phyloP scores from a whole-genome alignment of 371 early-diverging fungal species.

The Mucor circinelloides region DNA sequence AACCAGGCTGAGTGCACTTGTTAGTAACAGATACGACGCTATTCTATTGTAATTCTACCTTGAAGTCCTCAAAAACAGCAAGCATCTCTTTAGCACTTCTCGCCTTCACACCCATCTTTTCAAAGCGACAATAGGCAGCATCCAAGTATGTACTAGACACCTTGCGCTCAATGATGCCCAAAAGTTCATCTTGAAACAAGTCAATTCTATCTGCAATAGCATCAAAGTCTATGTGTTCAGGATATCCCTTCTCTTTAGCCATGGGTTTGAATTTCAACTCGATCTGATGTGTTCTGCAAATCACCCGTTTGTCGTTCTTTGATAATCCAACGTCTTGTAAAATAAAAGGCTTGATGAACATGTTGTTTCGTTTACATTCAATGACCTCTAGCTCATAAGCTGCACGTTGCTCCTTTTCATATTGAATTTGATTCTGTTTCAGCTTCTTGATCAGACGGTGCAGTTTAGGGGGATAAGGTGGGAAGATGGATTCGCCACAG shows the following conservation, averaged over 20 bases:
- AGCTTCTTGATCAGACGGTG: not conserved
- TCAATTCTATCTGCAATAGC: slow-evolving; percentile 27
- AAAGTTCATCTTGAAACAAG: slow-evolving; percentile 25
- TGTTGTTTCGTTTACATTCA: not conserved
- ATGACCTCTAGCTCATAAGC: not conserved
- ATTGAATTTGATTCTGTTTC: not conserved
- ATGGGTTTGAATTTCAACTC: slow-evolving; percentile 44
- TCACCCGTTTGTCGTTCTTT: slow-evolving; percentile 6
- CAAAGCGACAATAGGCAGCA: slow-evolving; percentile 22
- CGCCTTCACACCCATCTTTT: slow-evolving; percentile 46
- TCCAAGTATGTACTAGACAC: slow-evolving; percentile 33
- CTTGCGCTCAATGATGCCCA: slow-evolving; percentile 31
- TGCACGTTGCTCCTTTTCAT: not conserved
- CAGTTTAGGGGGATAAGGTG: slow-evolving; percentile 1
- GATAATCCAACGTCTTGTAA: not conserved
- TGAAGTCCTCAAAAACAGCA: slow-evolving; percentile 26
- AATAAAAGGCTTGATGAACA: not conserved
- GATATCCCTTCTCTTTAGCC: slow-evolving; percentile 41
- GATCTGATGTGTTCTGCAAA: slow-evolving; percentile 51
- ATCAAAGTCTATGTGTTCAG: slow-evolving; percentile 39
- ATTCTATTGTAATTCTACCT: not conserved
- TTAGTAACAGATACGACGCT: not conserved
- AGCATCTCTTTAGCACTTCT: slow-evolving; percentile 37
- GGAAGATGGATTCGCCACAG: not conserved
- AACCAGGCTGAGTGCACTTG: slow-evolving; percentile 52